Evolutionary conservation across 2,329 filamentous ascomycete species (phyloP).

Genomic region (Nemania serpens): DNA sequence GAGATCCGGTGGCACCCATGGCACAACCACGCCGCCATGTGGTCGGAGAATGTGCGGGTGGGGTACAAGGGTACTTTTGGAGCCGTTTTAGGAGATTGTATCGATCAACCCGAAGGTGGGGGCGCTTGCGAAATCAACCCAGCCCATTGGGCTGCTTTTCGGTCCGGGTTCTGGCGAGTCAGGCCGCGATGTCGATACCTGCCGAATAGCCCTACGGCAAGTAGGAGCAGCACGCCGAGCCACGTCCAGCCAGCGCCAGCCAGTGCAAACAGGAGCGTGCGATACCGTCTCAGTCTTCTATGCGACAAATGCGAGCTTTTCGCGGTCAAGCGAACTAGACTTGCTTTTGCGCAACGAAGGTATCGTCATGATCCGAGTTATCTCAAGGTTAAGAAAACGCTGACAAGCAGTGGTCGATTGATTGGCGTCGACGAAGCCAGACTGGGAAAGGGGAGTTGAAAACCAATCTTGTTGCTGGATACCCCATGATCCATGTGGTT

Average conservation of each 20-base stretch:
- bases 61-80: constrained; percentile 35
- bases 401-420: constrained; percentile 13
- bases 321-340: constrained; percentile 12
- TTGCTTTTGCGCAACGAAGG: constrained; percentile 9
- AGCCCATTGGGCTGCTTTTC: constrained; percentile 40
- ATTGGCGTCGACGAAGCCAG: constrained; percentile 10
- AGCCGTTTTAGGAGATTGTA: constrained; percentile 33
- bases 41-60: constrained; percentile 36
- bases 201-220: constrained; percentile 30
- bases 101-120: constrained; percentile 38
- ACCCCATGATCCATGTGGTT: constrained; percentile 11
- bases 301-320: constrained; percentile 8
- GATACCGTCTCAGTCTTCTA: constrained; percentile 8
- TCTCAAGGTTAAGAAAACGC: constrained; percentile 14
- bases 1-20: constrained; percentile 32
- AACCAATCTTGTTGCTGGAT: constrained; percentile 10
- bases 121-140: constrained; percentile 32
- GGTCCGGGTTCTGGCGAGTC: constrained; percentile 39
- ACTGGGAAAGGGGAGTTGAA: constrained; percentile 12
- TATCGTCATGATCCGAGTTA: constrained; percentile 16
- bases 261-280: constrained; percentile 5
- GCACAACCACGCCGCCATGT: constrained; percentile 39
- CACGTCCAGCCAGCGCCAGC: constrained; percentile 23
- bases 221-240: constrained; percentile 32
- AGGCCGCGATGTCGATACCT: constrained; percentile 40